Evolutionary conservation across 2,329 filamentous ascomycete species (phyloP), one percentile per base, ranked within the genome.

Genomic region (Karstenula rhodostoma): DNA sequence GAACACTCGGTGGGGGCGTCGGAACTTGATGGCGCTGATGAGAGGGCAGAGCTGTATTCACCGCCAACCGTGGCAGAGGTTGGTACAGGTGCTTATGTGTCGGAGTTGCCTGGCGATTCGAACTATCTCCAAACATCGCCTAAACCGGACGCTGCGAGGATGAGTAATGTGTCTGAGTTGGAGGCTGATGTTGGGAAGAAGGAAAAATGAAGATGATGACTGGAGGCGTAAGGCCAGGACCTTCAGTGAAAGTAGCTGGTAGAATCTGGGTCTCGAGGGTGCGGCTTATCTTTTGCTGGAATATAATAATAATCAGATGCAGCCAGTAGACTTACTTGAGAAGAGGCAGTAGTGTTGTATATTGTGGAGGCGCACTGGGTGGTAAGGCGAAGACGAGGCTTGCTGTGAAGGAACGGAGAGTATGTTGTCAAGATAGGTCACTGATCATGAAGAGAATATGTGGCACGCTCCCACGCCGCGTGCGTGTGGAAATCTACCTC

Each of bases 81-180:
- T 5, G 29, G 46, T 17, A 27, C 46, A 19, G 33, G 46, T 23
- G 19, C 23, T 19, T 27, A 22, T 48, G 17, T 55, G 25, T 32
- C 23, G 17, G 51, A 55, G 27, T 23, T 55, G 4, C 29, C 37
- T 7, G 51, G 51, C 2, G 51, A 55, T 55, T 32, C 19, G 25
- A 40, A 37, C 17, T 55, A 46, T 10, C 22, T 32, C 15, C 15
- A 27, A 25, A 37, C 12, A 17, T 22, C 15, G 19, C 13, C 23
- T 3, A 49, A 49, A 6, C 43, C 27, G 10, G 47, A 37, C 17
- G 46, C 46, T n/a, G 46, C 46, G 23, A 32, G 46, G 27, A 33
- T 33, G 46, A 49, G 46, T 49, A 12, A 19, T 3, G 35, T 52
- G 29, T 40, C 33, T 8, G 49, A 52, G 33, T 9, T 52, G 22